Conservation (phyloP, 805 yeast species). For the Starmerella bombi region DNA sequence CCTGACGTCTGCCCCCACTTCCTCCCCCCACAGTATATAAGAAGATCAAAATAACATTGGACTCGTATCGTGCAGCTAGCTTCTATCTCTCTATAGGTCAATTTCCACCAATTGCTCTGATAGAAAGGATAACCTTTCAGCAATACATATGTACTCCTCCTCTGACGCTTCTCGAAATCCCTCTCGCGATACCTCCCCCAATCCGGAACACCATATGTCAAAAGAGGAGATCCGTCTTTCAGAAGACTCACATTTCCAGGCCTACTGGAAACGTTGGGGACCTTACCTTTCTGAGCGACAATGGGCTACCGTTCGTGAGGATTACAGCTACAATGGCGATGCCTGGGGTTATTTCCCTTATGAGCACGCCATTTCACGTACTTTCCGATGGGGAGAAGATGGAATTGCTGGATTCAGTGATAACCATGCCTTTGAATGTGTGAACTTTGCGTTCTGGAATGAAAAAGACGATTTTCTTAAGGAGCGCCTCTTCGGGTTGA, state of each 20-base stretch:
- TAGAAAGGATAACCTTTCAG: too few relatives aligned
- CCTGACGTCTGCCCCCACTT: too few relatives aligned
- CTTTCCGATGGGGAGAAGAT: constrained; percentile 92
- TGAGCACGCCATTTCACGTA: constrained; percentile 66
- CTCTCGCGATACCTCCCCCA: constrained; percentile 7
- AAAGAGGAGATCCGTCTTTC: constrained; percentile 33
- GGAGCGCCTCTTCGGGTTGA: constrained; percentile 75
- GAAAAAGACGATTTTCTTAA: constrained; percentile 73
- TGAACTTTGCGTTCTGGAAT: constrained; percentile 84
- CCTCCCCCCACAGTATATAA: too few relatives aligned
- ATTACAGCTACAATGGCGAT: constrained; percentile 71
- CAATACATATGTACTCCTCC: too few relatives aligned
- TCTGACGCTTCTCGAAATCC: background rate
- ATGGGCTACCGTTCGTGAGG: constrained; percentile 66
- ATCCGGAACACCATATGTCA: constrained; percentile 4
- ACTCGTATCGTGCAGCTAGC: too few relatives aligned
- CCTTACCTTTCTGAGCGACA: constrained; percentile 79
- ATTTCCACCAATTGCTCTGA: too few relatives aligned
- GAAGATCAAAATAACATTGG: too few relatives aligned
- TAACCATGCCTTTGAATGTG: constrained; percentile 60
- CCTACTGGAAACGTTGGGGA: constrained; percentile 84
- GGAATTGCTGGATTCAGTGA: constrained; percentile 86
- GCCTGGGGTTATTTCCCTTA: constrained; percentile 86
- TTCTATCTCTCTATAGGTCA: too few relatives aligned
- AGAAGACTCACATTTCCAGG: constrained; percentile 29